Conservation (phyloP, 169 alveolate genomes). For the Cryptosporidium meleagridis region DNA sequence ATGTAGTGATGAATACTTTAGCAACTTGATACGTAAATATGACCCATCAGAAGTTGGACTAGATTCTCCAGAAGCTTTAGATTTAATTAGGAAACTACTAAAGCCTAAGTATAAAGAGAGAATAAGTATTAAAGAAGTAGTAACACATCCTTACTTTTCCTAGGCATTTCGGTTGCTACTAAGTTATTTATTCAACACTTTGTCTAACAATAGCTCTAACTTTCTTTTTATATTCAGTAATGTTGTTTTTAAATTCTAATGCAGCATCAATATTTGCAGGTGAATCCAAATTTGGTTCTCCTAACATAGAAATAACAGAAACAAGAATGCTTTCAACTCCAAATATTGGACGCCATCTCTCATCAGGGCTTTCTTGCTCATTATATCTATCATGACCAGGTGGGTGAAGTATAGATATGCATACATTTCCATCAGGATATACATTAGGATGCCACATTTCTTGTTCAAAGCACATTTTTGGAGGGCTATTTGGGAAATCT, state of each 20-base stretch:
- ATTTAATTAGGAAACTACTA: conserved; percentile 12
- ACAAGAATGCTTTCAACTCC: conserved; percentile 96
- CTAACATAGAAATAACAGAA: conserved; percentile 95
- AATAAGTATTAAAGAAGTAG: conserved; percentile 34
- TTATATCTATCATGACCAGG: conserved; percentile 95
- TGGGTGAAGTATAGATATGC: conserved; percentile 97
- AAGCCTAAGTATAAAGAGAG: conserved; percentile 51
- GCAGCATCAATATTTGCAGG: conserved; percentile 98
- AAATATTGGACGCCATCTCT: conserved; percentile 98
- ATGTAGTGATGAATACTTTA: conserved; percentile 13
- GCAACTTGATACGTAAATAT: conserved; percentile 17
- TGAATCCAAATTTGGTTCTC: conserved; percentile 95
- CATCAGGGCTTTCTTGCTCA: conserved; percentile 96
- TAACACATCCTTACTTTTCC: conserved; percentile 67
- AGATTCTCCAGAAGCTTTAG: conserved; percentile 1
- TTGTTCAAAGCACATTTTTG: conserved; percentile 95
- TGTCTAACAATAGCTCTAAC: conserved; percentile 88
- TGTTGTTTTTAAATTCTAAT: conserved; percentile 87
- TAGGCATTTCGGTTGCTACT: neutral
- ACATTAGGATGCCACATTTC: conserved; percentile 99
- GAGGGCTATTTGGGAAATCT: conserved; percentile 98
- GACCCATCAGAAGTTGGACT: conserved; percentile 60
- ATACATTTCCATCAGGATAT: conserved; percentile 95
- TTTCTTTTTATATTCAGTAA: conserved; percentile 87
- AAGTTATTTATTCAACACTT: conserved; percentile 36